Conservation (phyloP, 2,329 filamentous ascomycete species). For the Penicillium sp. region DNA sequence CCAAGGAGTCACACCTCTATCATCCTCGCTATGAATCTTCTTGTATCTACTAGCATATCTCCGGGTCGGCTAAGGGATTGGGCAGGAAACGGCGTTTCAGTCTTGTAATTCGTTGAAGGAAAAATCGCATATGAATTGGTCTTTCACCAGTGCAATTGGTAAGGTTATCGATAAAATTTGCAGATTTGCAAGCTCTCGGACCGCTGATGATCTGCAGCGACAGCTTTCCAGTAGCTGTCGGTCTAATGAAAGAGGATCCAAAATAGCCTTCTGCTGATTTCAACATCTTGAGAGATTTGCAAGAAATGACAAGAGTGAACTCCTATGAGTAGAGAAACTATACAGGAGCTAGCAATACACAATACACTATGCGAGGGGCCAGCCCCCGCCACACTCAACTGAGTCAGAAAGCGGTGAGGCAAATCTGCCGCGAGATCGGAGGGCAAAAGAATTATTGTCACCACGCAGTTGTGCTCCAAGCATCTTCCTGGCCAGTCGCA, state of each 20-base stretch:
- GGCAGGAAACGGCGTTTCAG: constrained; percentile 10
- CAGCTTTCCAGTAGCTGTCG: not conserved
- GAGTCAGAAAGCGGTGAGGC: constrained; percentile 26
- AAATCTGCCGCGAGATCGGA: constrained; percentile 26
- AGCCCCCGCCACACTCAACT: constrained; percentile 7
- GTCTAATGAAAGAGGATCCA: not conserved
- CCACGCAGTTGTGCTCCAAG: constrained; percentile 1
- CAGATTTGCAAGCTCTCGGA: not conserved
- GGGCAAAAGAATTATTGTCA: constrained; percentile 26
- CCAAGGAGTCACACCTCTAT: not conserved
- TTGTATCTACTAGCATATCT: constrained; percentile 3
- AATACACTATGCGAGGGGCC: not conserved
- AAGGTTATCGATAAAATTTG: not conserved
- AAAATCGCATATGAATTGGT: constrained; percentile 2
- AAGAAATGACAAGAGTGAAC: not conserved
- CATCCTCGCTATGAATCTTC: constrained; percentile 1
- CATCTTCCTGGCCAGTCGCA: constrained; percentile 18
- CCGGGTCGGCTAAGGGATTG: not conserved
- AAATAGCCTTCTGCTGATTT: too few species aligned
- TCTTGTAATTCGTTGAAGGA: constrained; percentile 6
- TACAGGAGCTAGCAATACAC: too few species aligned
- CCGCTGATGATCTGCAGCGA: not conserved
- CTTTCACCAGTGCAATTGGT: not conserved
- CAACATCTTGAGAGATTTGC: not conserved
- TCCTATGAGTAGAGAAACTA: not conserved